Percentiles rank a stretch among this genome's conserved stretches.
Evolutionary conservation across 1,284 basidiomycete species (phyloP).

Genomic region (Flammula alnicola): DNA sequence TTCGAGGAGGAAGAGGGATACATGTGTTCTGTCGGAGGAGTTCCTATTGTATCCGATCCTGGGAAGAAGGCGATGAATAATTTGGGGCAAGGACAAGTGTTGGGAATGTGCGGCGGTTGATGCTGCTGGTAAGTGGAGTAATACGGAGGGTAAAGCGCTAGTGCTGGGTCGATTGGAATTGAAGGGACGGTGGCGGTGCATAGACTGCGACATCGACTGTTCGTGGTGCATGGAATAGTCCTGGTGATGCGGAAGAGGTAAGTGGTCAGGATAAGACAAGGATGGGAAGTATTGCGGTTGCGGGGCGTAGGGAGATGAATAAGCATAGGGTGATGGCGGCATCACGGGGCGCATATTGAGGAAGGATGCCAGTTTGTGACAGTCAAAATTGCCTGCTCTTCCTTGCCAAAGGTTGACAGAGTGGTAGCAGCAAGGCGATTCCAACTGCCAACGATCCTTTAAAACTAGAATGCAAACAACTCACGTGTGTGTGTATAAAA

Average conservation of each 20-base stretch:
- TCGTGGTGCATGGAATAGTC: constrained; percentile 41
- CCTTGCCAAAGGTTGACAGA: too few species aligned
- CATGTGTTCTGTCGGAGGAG: constrained; percentile 67
- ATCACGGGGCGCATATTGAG: constrained; percentile 24
- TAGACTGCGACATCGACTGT: constrained; percentile 41
- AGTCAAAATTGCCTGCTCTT: too few species aligned
- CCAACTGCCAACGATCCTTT: too few species aligned
- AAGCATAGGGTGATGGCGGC: constrained; percentile 37
- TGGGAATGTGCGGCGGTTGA: constrained; percentile 45
- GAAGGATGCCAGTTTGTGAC: neutral
- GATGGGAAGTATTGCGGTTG: constrained; percentile 30
- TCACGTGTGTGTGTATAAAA: too few species aligned
- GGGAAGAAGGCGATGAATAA: constrained; percentile 72
- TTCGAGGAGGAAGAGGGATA: constrained; percentile 53
- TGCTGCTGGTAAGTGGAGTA: constrained; percentile 48
- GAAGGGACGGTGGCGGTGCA: constrained; percentile 63
- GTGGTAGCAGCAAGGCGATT: too few species aligned
- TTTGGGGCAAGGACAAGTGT: constrained; percentile 50
- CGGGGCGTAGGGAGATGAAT: constrained; percentile 45
- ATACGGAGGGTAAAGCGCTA: constrained; percentile 65
- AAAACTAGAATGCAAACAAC: too few species aligned
- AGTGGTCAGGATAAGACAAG: constrained; percentile 32
- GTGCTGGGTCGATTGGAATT: constrained; percentile 66
- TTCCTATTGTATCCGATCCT: constrained; percentile 76
- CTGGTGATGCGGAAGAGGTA: too few species aligned